These are phyloP conservation scores for Polytrichum commune DNA, from an alignment of 225 moss, liverwort and hornwort species.

Conservation along the genomic window DNA sequence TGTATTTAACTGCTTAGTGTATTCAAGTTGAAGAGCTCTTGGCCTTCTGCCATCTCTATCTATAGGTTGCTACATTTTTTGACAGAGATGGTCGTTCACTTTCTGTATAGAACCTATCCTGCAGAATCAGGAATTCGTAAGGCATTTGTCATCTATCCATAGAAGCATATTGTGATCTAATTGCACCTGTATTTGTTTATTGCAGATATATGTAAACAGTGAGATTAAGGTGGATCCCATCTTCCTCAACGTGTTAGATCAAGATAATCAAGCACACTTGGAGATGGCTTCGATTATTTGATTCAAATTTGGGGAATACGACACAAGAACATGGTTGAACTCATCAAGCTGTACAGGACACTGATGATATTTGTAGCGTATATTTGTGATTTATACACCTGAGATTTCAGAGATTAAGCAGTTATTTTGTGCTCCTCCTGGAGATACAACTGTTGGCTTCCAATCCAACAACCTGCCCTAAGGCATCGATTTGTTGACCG, in stretches of 20 bases:
- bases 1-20: not conserved
- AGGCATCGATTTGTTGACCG: no score
- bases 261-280: slow-evolving; percentile 86
- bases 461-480: no score
- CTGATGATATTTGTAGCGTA: no score
- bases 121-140: no score
- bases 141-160: not conserved
- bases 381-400: no score
- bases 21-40: not conserved
- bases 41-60: not conserved
- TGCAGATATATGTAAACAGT: slow-evolving; percentile 82
- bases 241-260: slow-evolving; percentile 79
- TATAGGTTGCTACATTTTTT: not conserved
- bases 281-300: slow-evolving; percentile 41
- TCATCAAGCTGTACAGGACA: no score
- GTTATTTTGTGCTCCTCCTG: no score
- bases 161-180: not conserved
- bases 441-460: no score
- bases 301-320: not conserved
- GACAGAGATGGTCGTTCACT: not conserved
- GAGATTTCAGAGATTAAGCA: no score
- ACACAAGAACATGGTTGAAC: no score
- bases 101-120: no score
- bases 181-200: not conserved
- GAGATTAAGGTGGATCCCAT: slow-evolving; percentile 94